These are phyloP conservation scores for Oxytropis ochrocephala DNA, from an alignment of 306 rosid species.

Conservation along the genomic window DNA sequence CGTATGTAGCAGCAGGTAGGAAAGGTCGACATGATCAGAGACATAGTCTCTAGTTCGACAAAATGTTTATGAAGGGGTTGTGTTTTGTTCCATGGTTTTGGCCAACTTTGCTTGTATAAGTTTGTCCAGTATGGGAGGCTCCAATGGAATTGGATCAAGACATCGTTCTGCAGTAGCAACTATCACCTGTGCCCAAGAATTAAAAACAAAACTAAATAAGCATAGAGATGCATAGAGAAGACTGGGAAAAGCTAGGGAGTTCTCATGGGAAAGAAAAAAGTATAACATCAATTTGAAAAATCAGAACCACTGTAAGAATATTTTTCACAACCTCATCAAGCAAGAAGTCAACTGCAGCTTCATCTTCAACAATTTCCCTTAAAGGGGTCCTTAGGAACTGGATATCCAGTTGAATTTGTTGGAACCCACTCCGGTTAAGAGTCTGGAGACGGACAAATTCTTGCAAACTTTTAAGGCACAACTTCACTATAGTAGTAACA, in stretches of 20 bases:
- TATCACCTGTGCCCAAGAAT: constrained; percentile 54
- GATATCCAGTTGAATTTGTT: constrained; percentile 90
- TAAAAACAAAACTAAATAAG: not conserved
- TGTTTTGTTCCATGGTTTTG: constrained; percentile 44
- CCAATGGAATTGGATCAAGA: constrained; percentile 82
- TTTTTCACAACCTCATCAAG: constrained; percentile 74
- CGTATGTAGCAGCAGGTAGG: not conserved
- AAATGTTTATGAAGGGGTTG: constrained; percentile 33
- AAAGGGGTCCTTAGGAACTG: constrained; percentile 71
- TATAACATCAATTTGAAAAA: not conserved
- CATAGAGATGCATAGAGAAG: not conserved
- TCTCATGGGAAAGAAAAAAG: not conserved
- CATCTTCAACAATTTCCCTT: constrained; percentile 81
- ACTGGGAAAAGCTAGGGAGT: not conserved
- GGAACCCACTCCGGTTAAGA: constrained; percentile 91
- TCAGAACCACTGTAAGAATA: not conserved
- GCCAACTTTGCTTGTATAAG: constrained; percentile 78
- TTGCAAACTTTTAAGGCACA: constrained; percentile 84
- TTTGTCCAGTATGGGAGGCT: constrained; percentile 81
- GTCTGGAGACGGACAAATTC: constrained; percentile 85
- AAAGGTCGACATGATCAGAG: not conserved
- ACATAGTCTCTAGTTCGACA: constrained; percentile 3
- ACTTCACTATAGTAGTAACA: constrained; percentile 70
- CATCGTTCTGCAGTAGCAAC: constrained; percentile 89
- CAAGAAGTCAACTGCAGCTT: constrained; percentile 81